Percentiles rank a stretch among this genome's conserved stretches.
Conservation (phyloP, 2,329 filamentous ascomycete genomes). For the Aureobasidium pullulans region DNA sequence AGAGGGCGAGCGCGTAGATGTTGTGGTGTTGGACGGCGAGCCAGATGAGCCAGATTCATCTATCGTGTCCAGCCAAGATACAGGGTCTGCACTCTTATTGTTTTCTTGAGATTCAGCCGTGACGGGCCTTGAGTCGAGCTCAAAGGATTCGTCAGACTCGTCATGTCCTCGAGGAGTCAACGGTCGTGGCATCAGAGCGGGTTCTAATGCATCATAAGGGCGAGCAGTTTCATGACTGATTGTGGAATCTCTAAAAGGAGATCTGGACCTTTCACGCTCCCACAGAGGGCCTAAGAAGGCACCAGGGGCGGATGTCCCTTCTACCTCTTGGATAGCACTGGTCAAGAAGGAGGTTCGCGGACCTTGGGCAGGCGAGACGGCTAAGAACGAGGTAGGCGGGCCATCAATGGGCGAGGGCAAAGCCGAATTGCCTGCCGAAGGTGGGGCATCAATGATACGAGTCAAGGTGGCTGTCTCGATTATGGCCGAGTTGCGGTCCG, state of each 20-base stretch:
- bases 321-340: constrained; percentile 35
- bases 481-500: constrained; percentile 29
- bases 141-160: neutral
- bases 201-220: constrained; percentile 8
- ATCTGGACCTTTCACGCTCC: constrained; percentile 17
- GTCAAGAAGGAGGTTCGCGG: constrained; percentile 33
- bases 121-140: constrained; percentile 4
- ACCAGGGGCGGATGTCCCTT: constrained; percentile 18
- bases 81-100: constrained; percentile 15
- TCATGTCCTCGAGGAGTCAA: constrained; percentile 56
- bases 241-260: constrained; percentile 12
- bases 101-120: constrained; percentile 1
- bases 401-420: neutral
- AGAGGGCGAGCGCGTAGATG: constrained; percentile 44
- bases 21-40: neutral
- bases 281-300: constrained; percentile 17
- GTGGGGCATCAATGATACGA: constrained; percentile 38
- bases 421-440: constrained; percentile 20
- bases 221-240: constrained; percentile 7
- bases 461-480: constrained; percentile 49
- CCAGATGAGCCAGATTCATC: constrained; percentile 65
- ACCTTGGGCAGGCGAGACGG: constrained; percentile 11
- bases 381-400: constrained; percentile 3
- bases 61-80: constrained; percentile 49
- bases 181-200: constrained; percentile 59